A percentile compares a stretch with the other conserved stretches of the same genome.
Evolutionary conservation across 2,329 filamentous ascomycete genomes (phyloP).

Genomic region (Colletotrichum musicola): DNA sequence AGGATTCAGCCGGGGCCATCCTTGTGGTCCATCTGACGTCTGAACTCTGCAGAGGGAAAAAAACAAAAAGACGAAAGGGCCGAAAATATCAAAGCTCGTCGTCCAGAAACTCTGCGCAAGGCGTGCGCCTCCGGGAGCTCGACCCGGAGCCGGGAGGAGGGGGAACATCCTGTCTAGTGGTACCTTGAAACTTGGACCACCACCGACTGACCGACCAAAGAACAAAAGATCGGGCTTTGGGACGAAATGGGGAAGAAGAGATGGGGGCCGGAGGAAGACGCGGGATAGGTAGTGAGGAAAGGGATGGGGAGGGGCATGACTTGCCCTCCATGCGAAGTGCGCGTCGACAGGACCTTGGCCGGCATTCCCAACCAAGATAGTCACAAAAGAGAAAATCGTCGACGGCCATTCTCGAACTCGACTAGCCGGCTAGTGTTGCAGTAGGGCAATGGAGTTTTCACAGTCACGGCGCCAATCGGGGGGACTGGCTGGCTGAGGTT

Average conservation of each 20-base stretch:
- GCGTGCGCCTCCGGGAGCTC: conserved; percentile 16
- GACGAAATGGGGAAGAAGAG: background rate
- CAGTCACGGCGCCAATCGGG: conserved; percentile 3
- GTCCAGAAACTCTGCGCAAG: background rate
- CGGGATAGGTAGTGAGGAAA: background rate
- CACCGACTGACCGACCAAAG: too few species aligned
- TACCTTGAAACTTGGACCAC: too few species aligned
- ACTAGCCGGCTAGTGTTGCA: conserved; percentile 25
- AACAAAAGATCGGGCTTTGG: too few species aligned
- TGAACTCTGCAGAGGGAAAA: background rate
- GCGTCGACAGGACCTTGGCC: conserved; percentile 10
- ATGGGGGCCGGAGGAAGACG: background rate
- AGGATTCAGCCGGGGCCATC: conserved; percentile 18
- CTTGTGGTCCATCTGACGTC: conserved; percentile 18
- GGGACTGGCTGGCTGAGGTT: too few species aligned
- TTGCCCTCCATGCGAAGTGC: conserved; percentile 42
- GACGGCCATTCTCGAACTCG: conserved; percentile 26
- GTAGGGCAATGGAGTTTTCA: conserved; percentile 4
- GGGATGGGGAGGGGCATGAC: conserved; percentile 44
- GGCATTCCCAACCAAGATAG: background rate
- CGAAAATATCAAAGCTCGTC: too few species aligned
- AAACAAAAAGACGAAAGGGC: background rate
- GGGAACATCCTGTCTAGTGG: background rate
- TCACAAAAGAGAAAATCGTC: too few species aligned
- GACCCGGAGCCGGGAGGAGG: conserved; percentile 36